Conservation (phyloP, 2,329 filamentous ascomycete species). For the Thermothelomyces thermophilus region DNA sequence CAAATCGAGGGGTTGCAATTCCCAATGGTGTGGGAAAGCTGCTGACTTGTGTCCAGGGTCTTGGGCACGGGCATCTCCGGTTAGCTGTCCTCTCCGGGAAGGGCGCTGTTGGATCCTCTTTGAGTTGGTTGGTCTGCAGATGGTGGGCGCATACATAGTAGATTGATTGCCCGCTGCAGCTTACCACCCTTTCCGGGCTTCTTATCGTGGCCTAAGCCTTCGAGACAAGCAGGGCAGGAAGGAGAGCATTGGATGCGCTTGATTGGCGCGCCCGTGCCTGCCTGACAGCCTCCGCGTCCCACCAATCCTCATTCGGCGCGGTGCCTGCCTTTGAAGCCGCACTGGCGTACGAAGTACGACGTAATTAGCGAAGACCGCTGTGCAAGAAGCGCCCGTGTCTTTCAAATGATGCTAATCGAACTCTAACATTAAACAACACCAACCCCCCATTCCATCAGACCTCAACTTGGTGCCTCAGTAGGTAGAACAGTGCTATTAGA, state of each 20-base stretch:
- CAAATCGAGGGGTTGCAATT: not conserved
- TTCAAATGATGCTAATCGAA: too few species aligned
- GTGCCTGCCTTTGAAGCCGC: too few species aligned
- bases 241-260: not conserved
- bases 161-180: conserved; percentile 14
- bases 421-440: too few species aligned
- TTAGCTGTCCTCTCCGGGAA: not conserved
- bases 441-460: too few species aligned
- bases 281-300: not conserved
- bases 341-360: too few species aligned
- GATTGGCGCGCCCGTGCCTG: not conserved
- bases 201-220: not conserved
- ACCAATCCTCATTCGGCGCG: not conserved
- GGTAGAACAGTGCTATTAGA: too few species aligned
- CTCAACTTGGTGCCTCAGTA: too few species aligned
- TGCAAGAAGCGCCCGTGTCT: too few species aligned
- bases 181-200: conserved; percentile 10
- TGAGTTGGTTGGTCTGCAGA: conserved; percentile 3
- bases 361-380: too few species aligned
- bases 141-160: conserved; percentile 12
- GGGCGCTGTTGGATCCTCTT: not conserved
- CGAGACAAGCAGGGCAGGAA: not conserved
- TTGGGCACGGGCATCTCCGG: not conserved
- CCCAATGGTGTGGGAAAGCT: conserved; percentile 9
- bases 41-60: conserved; percentile 7